These are phyloP conservation scores for Plasmodium sp. DNA, from an alignment of 169 alveolate species.

Conservation along the genomic window DNA sequence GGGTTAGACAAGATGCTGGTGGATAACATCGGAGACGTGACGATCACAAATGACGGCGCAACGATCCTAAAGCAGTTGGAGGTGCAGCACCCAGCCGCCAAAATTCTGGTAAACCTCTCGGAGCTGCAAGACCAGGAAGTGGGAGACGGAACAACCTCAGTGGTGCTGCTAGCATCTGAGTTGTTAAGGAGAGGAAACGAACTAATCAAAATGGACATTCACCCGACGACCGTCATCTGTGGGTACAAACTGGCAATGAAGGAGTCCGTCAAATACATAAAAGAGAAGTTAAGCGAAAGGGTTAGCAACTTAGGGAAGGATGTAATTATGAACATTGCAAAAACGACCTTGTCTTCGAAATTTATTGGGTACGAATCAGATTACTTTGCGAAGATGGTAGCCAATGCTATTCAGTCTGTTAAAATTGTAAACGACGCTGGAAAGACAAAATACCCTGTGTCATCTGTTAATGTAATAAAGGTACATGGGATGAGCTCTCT, in stretches of 20 bases:
- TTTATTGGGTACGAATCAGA: constrained; percentile 95
- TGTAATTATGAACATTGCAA: constrained; percentile 93
- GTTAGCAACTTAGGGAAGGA: constrained; percentile 90
- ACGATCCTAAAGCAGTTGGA: constrained; percentile 98
- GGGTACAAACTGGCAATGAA: constrained; percentile 96
- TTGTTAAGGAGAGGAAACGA: constrained; percentile 96
- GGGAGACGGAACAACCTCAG: constrained; percentile 99
- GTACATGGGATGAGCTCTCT: constrained; percentile 96
- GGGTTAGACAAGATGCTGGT: constrained; percentile 99
- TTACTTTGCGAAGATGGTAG: constrained; percentile 95
- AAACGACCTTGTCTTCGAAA: constrained; percentile 96
- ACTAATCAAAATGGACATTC: constrained; percentile 96
- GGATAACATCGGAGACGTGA: constrained; percentile 99
- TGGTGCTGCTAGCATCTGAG: constrained; percentile 99
- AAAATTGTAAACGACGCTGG: constrained; percentile 89
- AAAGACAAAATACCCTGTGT: constrained; percentile 95
- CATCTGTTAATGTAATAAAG: constrained; percentile 94
- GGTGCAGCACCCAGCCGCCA: constrained; percentile 99
- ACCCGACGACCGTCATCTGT: constrained; percentile 97
- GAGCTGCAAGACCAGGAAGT: constrained; percentile 97
- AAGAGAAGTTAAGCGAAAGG: constrained; percentile 91
- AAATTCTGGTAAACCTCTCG: constrained; percentile 96
- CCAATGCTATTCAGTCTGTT: constrained; percentile 94
- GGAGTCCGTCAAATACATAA: constrained; percentile 96
- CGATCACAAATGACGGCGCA: constrained; percentile 99